Percentiles rank a stretch among this genome's conserved stretches.
These are phyloP conservation scores for Phalaenopsis hybrid DNA, from an alignment of 116 monocot species.

Conservation along the genomic window DNA sequence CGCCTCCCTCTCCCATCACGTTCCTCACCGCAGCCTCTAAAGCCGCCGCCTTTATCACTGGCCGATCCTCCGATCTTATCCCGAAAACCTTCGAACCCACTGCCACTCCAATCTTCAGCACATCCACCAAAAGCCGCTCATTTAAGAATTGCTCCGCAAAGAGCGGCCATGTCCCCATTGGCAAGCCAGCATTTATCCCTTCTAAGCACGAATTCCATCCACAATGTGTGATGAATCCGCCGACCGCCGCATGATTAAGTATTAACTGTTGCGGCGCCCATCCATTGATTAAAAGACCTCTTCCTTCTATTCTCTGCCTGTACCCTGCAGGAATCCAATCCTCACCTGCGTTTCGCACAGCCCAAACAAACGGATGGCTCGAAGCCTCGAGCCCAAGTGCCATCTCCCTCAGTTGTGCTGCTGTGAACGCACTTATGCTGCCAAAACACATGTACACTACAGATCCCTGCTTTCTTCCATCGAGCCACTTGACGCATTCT, in stretches of 20 bases:
- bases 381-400: conserved; percentile 5
- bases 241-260: background rate
- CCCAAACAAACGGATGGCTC: conserved; percentile 11
- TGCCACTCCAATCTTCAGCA: conserved; percentile 2
- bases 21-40: background rate
- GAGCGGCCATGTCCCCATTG: conserved; percentile 9
- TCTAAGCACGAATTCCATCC: conserved; percentile 12
- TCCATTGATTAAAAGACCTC: background rate
- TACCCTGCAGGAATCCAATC: conserved; percentile 4
- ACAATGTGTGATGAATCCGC: conserved; percentile 8
- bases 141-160: conserved; percentile 6
- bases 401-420: conserved; percentile 6
- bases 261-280: conserved; percentile 11
- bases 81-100: background rate
- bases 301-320: conserved; percentile 4
- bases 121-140: conserved; percentile 6
- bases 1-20: background rate
- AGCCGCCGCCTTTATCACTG: background rate
- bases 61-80: background rate
- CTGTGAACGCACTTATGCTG: background rate
- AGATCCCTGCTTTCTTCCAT: background rate
- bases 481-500: conserved; percentile 1
- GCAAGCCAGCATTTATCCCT: conserved; percentile 5
- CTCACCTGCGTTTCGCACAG: background rate
- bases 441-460: conserved; percentile 20